phyloP scores from a whole-genome alignment of 1,284 basidiomycete genomes.

The Melampsora larici-populina region DNA sequence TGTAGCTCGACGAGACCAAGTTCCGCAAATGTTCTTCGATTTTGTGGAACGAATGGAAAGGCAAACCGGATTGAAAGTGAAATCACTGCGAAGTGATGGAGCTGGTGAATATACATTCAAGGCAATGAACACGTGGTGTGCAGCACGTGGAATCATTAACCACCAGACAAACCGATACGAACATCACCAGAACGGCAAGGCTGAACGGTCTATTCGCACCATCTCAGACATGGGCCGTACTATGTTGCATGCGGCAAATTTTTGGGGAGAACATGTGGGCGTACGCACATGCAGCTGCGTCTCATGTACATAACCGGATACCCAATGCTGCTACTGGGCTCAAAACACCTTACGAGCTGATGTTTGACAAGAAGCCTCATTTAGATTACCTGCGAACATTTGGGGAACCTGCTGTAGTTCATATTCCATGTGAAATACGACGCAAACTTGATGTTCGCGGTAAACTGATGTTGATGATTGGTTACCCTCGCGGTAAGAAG shows the following conservation, averaged over 20 bases:
- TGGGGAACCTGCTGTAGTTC: no score
- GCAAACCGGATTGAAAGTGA: constrained; percentile 5
- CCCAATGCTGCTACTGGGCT: constrained; percentile 5
- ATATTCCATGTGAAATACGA: no score
- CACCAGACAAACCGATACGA: constrained; percentile 2
- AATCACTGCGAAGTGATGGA: constrained; percentile 8
- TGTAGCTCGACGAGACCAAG: neutral
- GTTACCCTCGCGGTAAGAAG: no score
- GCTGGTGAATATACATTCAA: constrained; percentile 15
- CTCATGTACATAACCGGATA: neutral
- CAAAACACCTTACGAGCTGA: constrained; percentile 6
- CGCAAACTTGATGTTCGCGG: no score
- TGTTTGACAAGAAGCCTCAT: constrained; percentile 8
- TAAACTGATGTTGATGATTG: no score
- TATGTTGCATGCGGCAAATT: neutral
- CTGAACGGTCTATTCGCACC: neutral
- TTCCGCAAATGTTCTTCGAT: neutral
- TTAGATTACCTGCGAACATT: no score
- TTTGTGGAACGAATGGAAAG: neutral
- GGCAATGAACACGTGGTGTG: neutral
- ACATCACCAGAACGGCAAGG: constrained; percentile 25
- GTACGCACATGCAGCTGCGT: neutral
- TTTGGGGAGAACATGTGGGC: constrained; percentile 7
- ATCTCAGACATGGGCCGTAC: constrained; percentile 6
- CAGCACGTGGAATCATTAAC: neutral